phyloP scores from a whole-genome alignment of 805 yeast species.

The Suhomyces kilbournensis region DNA sequence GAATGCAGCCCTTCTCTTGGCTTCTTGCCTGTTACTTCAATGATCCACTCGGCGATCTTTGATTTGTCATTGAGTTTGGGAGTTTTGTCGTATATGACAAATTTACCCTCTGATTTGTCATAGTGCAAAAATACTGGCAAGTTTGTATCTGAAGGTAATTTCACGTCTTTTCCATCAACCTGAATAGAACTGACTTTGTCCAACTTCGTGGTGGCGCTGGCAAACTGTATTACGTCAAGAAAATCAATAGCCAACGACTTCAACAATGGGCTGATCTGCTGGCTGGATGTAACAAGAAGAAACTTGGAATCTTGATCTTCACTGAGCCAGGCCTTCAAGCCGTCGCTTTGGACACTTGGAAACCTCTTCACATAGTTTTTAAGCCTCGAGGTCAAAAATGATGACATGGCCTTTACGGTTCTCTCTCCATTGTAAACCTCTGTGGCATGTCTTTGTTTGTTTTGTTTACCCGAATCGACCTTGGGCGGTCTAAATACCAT shows the following conservation, averaged over 20 bases:
- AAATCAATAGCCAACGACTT: constrained; percentile 73
- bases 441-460: constrained; percentile 18
- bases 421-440: constrained; percentile 66
- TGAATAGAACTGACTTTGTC: constrained; percentile 16
- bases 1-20: constrained; percentile 41
- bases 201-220: constrained; percentile 33
- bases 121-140: constrained; percentile 29
- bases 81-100: constrained; percentile 20
- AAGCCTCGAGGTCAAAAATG: constrained; percentile 54
- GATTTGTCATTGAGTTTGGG: constrained; percentile 28
- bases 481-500: constrained; percentile 83
- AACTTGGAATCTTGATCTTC: constrained; percentile 37
- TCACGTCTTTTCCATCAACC: constrained; percentile 19
- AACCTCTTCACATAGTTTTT: constrained; percentile 64
- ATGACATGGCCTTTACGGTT: constrained; percentile 49
- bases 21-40: constrained; percentile 17
- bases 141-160: constrained; percentile 15
- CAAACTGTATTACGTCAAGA: constrained; percentile 49
- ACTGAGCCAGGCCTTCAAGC: constrained; percentile 25
- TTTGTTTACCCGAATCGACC: constrained; percentile 26
- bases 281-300: constrained; percentile 52
- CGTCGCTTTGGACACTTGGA: constrained; percentile 23
- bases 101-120: constrained; percentile 16
- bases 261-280: constrained; percentile 50
- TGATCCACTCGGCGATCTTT: constrained; percentile 32